Evolutionary conservation across 2,329 filamentous ascomycete genomes (phyloP).

Genomic region (Fusarium humuli): DNA sequence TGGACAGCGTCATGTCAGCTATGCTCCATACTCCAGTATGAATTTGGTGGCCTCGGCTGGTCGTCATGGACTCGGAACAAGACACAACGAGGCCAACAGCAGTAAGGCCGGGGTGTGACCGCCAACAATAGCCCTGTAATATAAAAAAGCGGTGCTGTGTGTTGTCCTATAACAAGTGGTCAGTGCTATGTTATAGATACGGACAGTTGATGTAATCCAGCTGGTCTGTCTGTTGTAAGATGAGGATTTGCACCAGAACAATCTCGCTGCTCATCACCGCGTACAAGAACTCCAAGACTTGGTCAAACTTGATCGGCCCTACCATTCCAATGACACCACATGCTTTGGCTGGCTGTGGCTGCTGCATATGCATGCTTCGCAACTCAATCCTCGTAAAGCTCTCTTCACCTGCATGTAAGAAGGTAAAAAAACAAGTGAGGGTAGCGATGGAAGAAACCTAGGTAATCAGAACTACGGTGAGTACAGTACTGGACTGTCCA

Average conservation of each 20-base stretch:
- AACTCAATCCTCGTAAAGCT: constrained; percentile 20
- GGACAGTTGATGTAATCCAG: not conserved
- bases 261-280: constrained; percentile 24
- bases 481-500: not conserved
- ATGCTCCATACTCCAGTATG: not conserved
- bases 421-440: not conserved
- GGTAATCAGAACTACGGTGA: constrained; percentile 1
- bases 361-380: constrained; percentile 4
- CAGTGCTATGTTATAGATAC: constrained; percentile 1
- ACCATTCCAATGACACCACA: constrained; percentile 27
- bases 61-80: constrained; percentile 20
- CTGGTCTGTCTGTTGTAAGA: constrained; percentile 12
- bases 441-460: constrained; percentile 11
- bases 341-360: constrained; percentile 20
- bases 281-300: constrained; percentile 30
- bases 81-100: constrained; percentile 8
- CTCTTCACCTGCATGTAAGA: not conserved
- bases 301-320: constrained; percentile 32
- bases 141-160: constrained; percentile 18
- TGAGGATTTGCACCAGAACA: constrained; percentile 30
- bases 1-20: constrained; percentile 36
- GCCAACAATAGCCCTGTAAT: constrained; percentile 19
- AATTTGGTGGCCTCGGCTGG: constrained; percentile 11
- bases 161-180: constrained; percentile 7
- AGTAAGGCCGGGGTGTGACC: constrained; percentile 20